Evolutionary conservation across 2,329 filamentous ascomycete genomes (phyloP).

Genomic region (Reticulascus tulasneorum): DNA sequence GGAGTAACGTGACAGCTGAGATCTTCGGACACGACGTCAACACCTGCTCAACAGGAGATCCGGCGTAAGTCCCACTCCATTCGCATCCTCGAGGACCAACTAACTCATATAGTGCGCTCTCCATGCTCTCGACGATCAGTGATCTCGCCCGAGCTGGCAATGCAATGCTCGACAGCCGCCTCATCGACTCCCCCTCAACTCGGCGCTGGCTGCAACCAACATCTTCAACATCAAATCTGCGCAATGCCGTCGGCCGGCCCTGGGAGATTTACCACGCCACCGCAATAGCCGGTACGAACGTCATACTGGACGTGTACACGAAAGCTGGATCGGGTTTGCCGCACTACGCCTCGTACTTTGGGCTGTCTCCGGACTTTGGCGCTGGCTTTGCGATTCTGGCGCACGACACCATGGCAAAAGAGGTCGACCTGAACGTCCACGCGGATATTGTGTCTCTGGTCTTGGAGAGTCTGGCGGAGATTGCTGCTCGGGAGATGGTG

Average conservation of each 20-base stretch:
- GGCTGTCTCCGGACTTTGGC: conserved; percentile 20
- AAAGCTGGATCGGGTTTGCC: conserved; percentile 22
- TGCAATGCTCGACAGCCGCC: conserved; percentile 18
- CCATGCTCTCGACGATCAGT: conserved; percentile 12
- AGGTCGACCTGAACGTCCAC: conserved; percentile 28
- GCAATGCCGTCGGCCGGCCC: conserved; percentile 27
- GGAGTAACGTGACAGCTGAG: not conserved
- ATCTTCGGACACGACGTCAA: conserved; percentile 13
- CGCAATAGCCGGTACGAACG: conserved; percentile 11
- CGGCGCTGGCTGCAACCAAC: conserved; percentile 27
- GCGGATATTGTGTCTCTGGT: conserved; percentile 25
- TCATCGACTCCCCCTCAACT: conserved; percentile 17
- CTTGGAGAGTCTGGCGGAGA: conserved; percentile 10
- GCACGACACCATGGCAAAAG: conserved; percentile 20
- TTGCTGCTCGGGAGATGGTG: conserved; percentile 14
- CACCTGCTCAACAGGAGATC: conserved; percentile 13
- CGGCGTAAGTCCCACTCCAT: conserved; percentile 8
- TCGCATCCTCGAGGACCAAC: not conserved
- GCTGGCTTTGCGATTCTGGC: conserved; percentile 28
- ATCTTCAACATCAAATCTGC: conserved; percentile 26
- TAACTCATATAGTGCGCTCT: conserved; percentile 10
- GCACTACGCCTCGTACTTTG: conserved; percentile 23
- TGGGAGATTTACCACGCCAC: conserved; percentile 29
- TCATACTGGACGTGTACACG: conserved; percentile 21
- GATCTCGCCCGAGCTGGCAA: conserved; percentile 18